Percentiles rank a stretch among this genome's conserved stretches.
phyloP scores from a whole-genome alignment of 805 yeast species.

The Yamadazyma tumulicola region DNA sequence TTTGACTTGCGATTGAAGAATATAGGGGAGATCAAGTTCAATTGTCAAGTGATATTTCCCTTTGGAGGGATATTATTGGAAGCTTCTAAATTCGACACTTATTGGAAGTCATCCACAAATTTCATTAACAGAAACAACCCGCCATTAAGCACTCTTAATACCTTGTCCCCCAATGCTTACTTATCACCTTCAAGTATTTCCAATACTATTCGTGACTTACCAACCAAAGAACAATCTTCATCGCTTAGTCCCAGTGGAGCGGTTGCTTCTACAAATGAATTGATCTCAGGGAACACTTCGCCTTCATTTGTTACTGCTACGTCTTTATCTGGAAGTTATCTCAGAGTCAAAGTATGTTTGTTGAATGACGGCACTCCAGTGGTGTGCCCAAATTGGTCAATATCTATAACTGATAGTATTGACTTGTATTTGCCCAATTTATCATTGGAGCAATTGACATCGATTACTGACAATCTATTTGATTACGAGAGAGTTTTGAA shows the following conservation, averaged over 20 bases:
- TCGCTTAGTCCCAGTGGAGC: slow-evolving; percentile 5
- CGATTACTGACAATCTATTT: slow-evolving; percentile 36
- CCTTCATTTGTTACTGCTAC: slow-evolving; percentile 83
- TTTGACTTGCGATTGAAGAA: slow-evolving; percentile 77
- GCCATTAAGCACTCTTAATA: slow-evolving; percentile 8
- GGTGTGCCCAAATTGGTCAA: slow-evolving; percentile 65
- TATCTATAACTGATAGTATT: slow-evolving; percentile 49
- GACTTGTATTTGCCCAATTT: slow-evolving; percentile 61
- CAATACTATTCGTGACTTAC: slow-evolving; percentile 10
- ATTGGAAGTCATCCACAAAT: slow-evolving; percentile 87
- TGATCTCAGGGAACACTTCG: slow-evolving; percentile 14
- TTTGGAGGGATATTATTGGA: slow-evolving; percentile 80
- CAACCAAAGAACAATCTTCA: slow-evolving; percentile 6
- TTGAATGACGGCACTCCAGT: slow-evolving; percentile 84
- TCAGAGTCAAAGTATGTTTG: slow-evolving; percentile 63
- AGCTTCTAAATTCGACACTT: slow-evolving; percentile 89
- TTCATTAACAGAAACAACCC: slow-evolving; percentile 29
- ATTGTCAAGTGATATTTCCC: slow-evolving; percentile 84
- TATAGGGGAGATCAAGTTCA: slow-evolving; percentile 76
- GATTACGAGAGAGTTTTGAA: slow-evolving; percentile 37
- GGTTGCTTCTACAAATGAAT: slow-evolving; percentile 16
- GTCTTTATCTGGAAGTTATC: slow-evolving; percentile 78
- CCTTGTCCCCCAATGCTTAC: slow-evolving; percentile 40
- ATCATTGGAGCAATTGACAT: slow-evolving; percentile 41
- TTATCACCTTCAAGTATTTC: slow-evolving; percentile 32